Evolutionary conservation across 768 basidiomycete species (phyloP).

Genomic region (Candolleomyces efflorescens): DNA sequence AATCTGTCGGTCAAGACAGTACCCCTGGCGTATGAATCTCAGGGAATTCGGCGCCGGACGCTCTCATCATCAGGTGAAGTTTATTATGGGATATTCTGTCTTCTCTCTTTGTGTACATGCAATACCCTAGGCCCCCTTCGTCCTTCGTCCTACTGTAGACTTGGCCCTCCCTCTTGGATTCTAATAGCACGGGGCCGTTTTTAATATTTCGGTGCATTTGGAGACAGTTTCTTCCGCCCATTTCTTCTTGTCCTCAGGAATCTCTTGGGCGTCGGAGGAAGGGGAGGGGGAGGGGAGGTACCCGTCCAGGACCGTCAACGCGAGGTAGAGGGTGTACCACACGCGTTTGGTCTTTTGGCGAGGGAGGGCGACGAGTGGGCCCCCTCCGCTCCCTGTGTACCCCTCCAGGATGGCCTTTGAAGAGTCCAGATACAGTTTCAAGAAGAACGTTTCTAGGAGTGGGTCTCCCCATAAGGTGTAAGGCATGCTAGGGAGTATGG

Average conservation of each 20-base stretch:
- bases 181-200: conserved; percentile 48
- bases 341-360: conserved; percentile 72
- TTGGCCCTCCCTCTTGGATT: not conserved
- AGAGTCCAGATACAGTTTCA: conserved; percentile 24
- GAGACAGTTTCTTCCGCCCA: conserved; percentile 43
- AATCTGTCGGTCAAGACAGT: not conserved
- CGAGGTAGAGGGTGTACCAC: conserved; percentile 73
- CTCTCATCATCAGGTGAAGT: not conserved
- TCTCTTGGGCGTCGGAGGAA: not conserved
- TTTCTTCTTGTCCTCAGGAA: conserved; percentile 18
- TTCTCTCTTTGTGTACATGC: not conserved
- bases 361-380: conserved; percentile 47
- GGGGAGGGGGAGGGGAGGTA: not conserved
- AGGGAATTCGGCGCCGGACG: not conserved
- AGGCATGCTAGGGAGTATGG: conserved; percentile 46
- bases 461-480: conserved; percentile 77
- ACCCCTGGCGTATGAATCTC: not conserved
- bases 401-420: conserved; percentile 51
- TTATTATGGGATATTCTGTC: not conserved
- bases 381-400: conserved; percentile 49
- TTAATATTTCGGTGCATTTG: conserved; percentile 35
- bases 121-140: not conserved
- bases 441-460: conserved; percentile 62
- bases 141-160: not conserved
- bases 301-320: conserved; percentile 48